These are phyloP conservation scores for bread wheat (Triticum aestivum) DNA, from an alignment of 176 grass and related monocot species.

Conservation along the genomic window DNA sequence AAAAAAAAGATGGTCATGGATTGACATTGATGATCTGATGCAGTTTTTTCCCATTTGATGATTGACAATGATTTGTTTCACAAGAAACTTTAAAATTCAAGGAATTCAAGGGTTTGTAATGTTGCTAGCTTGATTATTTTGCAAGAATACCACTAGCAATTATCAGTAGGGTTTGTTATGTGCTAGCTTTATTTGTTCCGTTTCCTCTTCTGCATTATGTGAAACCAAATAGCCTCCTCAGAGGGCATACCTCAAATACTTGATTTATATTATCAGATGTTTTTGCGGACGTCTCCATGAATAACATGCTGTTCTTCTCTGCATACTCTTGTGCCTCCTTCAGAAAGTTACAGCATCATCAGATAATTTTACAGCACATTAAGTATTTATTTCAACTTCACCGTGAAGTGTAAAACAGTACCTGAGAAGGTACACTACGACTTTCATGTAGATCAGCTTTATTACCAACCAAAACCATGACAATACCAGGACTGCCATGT, in stretches of 20 bases:
- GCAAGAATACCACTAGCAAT: neutral
- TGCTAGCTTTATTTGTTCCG: neutral
- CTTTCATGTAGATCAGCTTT: constrained; percentile 90
- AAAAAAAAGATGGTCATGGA: neutral
- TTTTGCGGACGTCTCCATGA: constrained; percentile 98
- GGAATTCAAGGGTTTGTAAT: neutral
- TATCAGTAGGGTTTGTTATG: neutral
- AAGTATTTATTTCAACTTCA: constrained; percentile 8
- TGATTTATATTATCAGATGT: constrained; percentile 94
- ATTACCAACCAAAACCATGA: constrained; percentile 97
- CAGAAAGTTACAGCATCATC: constrained; percentile 25
- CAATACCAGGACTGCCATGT: constrained; percentile 87
- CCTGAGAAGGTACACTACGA: constrained; percentile 64
- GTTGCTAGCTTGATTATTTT: neutral
- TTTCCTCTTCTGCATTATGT: neutral
- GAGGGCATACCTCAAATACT: constrained; percentile 83
- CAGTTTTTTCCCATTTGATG: neutral
- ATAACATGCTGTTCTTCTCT: constrained; percentile 89
- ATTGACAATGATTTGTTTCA: neutral
- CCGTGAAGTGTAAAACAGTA: constrained; percentile 4
- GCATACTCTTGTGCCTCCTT: constrained; percentile 90
- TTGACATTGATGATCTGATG: neutral
- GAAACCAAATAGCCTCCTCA: neutral
- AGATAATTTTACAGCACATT: neutral
- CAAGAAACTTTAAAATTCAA: neutral